These are phyloP conservation scores for Aspergillus thermomutatus DNA, from an alignment of 2,329 filamentous ascomycete species.

Conservation along the genomic window DNA sequence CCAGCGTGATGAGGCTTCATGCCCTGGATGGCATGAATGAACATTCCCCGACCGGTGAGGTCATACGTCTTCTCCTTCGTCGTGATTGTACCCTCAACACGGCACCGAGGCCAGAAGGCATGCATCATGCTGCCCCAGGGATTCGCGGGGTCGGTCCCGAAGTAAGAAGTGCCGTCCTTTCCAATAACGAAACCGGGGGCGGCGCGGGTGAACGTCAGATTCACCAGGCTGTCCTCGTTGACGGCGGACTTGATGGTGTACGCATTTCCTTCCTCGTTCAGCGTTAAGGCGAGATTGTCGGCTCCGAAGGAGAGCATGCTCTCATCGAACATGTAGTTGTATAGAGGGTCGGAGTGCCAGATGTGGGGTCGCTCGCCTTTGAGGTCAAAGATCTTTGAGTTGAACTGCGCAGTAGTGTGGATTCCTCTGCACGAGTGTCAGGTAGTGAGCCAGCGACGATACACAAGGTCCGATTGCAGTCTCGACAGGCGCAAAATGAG, in stretches of 20 bases:
- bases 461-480: neutral
- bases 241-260: constrained; percentile 90
- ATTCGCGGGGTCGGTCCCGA: constrained; percentile 77
- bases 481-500: neutral
- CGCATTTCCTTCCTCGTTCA: constrained; percentile 76
- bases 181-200: constrained; percentile 82
- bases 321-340: constrained; percentile 78
- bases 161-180: constrained; percentile 77
- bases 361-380: constrained; percentile 69
- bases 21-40: constrained; percentile 83
- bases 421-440: constrained; percentile 62
- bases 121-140: constrained; percentile 95
- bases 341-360: constrained; percentile 79
- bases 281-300: constrained; percentile 76
- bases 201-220: constrained; percentile 72
- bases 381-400: constrained; percentile 82
- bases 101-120: constrained; percentile 88
- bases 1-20: constrained; percentile 98
- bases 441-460: neutral
- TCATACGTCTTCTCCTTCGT: constrained; percentile 78
- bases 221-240: constrained; percentile 76
- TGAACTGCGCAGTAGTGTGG: constrained; percentile 89
- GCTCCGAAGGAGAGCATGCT: constrained; percentile 81
- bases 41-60: constrained; percentile 75
- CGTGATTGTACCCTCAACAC: constrained; percentile 76